phyloP scores from a whole-genome alignment of 1,284 basidiomycete genomes.

The Chondrostereum purpureum region DNA sequence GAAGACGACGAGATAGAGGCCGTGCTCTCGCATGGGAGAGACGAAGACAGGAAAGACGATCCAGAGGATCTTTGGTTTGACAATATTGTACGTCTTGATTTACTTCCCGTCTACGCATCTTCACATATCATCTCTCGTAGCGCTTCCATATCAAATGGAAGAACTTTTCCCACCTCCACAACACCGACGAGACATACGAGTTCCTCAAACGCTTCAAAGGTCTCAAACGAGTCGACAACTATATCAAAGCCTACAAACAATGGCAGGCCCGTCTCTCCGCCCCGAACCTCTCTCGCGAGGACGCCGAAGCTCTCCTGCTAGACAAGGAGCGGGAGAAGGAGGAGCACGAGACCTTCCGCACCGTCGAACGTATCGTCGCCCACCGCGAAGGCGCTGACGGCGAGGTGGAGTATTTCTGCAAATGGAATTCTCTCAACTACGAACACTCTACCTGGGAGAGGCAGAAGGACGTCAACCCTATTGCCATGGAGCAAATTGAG shows the following conservation, averaged over 20 bases:
- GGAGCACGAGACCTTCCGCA: conserved; percentile 86
- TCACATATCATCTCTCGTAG: conserved; percentile 32
- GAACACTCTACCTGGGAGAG: conserved; percentile 96
- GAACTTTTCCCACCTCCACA: conserved; percentile 88
- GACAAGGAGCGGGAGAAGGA: conserved; percentile 89
- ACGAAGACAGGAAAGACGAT: conserved; percentile 74
- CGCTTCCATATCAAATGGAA: conserved; percentile 97
- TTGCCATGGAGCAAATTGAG: conserved; percentile 72
- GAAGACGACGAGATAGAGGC: conserved; percentile 88
- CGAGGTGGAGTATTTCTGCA: conserved; percentile 89
- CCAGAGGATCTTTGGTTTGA: conserved; percentile 75
- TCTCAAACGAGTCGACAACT: conserved; percentile 97
- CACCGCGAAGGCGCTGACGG: conserved; percentile 71
- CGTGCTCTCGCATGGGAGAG: conserved; percentile 75
- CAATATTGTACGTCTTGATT: conserved; percentile 68
- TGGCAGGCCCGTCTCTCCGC: conserved; percentile 69
- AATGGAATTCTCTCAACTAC: conserved; percentile 95
- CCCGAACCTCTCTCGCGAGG: conserved; percentile 77
- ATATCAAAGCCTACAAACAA: conserved; percentile 82
- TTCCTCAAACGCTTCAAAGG: conserved; percentile 92
- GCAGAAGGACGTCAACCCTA: conserved; percentile 72
- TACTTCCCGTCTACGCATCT: conserved; percentile 10
- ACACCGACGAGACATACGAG: conserved; percentile 95
- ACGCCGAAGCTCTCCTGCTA: conserved; percentile 82
- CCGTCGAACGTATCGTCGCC: conserved; percentile 87